Evolutionary conservation across 2,329 filamentous ascomycete genomes (phyloP).

Genomic region (Verticillium isaacii): DNA sequence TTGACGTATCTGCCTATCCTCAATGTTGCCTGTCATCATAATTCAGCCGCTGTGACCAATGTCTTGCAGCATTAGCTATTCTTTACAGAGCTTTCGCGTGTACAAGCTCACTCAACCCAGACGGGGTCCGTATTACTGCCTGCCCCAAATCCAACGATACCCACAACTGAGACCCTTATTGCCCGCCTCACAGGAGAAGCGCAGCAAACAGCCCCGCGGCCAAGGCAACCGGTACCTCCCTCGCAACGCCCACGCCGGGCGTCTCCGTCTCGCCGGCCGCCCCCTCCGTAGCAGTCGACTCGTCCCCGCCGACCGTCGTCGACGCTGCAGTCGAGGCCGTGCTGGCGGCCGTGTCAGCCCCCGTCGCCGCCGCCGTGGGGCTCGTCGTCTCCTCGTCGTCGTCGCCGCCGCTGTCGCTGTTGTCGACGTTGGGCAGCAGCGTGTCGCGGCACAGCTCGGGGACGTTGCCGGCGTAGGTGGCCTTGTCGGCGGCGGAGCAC

Average conservation of each 20-base stretch:
- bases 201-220: neutral
- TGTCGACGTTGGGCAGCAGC: conserved; percentile 1
- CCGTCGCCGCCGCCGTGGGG: neutral
- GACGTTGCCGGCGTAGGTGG: neutral
- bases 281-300: neutral
- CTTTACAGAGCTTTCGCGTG: too few relatives aligned
- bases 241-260: neutral
- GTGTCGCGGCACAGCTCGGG: neutral
- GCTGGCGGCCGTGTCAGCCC: neutral
- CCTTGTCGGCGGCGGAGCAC: conserved; percentile 3
- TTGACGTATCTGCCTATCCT: too few relatives aligned
- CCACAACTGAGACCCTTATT: too few relatives aligned
- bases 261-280: neutral
- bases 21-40: too few relatives aligned
- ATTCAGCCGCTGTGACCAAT: too few relatives aligned
- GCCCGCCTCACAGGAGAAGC: neutral
- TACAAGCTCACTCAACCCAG: neutral
- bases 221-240: neutral
- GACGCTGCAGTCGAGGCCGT: neutral
- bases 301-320: neutral
- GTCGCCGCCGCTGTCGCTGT: neutral
- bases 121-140: too few relatives aligned
- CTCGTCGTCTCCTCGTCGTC: neutral
- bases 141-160: too few relatives aligned
- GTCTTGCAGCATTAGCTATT: too few relatives aligned